Percentiles rank a stretch among this genome's conserved stretches.
Evolutionary conservation across 208 protist genomes (phyloP).

Genomic region (Phytomonas francai): DNA sequence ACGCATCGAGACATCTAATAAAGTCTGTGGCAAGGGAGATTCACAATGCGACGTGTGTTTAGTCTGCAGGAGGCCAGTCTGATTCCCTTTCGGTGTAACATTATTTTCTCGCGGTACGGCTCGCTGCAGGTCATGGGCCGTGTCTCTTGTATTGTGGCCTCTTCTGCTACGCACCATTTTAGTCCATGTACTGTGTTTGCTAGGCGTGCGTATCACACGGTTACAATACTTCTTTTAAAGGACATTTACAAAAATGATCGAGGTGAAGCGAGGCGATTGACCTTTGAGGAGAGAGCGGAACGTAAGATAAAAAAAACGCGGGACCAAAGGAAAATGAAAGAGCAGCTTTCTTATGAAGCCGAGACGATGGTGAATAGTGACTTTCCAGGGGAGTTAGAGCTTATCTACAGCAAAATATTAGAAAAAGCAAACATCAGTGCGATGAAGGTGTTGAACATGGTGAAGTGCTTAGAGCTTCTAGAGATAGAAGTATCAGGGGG

Average conservation of each 20-base stretch:
- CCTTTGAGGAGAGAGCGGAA: constrained; percentile 80
- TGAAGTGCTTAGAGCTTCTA: constrained; percentile 75
- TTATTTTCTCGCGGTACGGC: neutral
- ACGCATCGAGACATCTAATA: neutral
- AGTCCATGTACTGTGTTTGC: neutral
- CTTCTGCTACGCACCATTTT: neutral
- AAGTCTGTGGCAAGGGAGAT: neutral
- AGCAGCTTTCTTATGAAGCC: constrained; percentile 65
- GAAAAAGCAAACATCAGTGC: constrained; percentile 74
- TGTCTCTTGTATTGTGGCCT: neutral
- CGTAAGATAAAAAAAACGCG: constrained; percentile 64
- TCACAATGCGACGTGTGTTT: neutral
- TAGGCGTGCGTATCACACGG: constrained; percentile 3
- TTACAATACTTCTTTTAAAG: constrained; percentile 26
- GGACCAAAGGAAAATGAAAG: constrained; percentile 42
- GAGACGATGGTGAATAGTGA: constrained; percentile 56
- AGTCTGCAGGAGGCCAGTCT: neutral
- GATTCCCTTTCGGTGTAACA: neutral
- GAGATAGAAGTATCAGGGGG: constrained; percentile 61
- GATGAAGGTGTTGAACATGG: constrained; percentile 87
- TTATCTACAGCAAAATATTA: constrained; percentile 39
- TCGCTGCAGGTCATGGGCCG: neutral
- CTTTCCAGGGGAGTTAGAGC: constrained; percentile 68
- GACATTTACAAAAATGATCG: constrained; percentile 64
- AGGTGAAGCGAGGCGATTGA: constrained; percentile 62